A percentile compares a stretch with the other conserved stretches of the same genome.
Conservation (phyloP, 2,329 filamentous ascomycete genomes). For the Fusarium torulosum region DNA sequence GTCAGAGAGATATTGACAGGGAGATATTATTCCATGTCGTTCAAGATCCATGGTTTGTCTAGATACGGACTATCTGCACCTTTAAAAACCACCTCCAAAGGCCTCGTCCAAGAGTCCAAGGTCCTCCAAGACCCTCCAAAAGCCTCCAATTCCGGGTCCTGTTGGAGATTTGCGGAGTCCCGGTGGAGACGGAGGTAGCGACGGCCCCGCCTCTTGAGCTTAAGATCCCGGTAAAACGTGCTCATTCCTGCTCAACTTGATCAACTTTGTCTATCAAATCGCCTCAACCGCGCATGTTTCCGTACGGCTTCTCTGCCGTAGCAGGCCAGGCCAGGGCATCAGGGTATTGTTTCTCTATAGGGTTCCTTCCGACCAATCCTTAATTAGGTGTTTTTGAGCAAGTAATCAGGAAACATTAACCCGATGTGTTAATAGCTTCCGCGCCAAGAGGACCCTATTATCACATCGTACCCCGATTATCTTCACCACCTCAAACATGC, state of each 20-base stretch:
- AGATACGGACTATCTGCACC: neutral
- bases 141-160: conserved; percentile 17
- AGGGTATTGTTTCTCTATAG: neutral
- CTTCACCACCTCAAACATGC: conserved; percentile 32
- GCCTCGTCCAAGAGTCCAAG: neutral
- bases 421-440: conserved; percentile 42
- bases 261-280: conserved; percentile 1
- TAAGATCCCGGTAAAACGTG: conserved; percentile 51
- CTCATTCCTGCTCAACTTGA: conserved; percentile 54
- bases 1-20: conserved; percentile 27
- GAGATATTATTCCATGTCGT: conserved; percentile 19
- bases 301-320: neutral
- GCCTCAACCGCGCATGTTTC: conserved; percentile 6
- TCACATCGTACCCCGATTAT: conserved; percentile 13
- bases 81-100: conserved; percentile 5
- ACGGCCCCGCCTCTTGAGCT: conserved; percentile 19
- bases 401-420: conserved; percentile 41
- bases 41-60: neutral
- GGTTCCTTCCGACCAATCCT: conserved; percentile 17
- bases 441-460: conserved; percentile 28
- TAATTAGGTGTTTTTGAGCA: conserved; percentile 36
- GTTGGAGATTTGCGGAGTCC: conserved; percentile 18
- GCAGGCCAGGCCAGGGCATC: no score
- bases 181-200: conserved; percentile 13
- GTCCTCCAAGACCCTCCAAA: neutral